Conservation (phyloP, 306 rosid species). For the Acacia crassicarpa region DNA sequence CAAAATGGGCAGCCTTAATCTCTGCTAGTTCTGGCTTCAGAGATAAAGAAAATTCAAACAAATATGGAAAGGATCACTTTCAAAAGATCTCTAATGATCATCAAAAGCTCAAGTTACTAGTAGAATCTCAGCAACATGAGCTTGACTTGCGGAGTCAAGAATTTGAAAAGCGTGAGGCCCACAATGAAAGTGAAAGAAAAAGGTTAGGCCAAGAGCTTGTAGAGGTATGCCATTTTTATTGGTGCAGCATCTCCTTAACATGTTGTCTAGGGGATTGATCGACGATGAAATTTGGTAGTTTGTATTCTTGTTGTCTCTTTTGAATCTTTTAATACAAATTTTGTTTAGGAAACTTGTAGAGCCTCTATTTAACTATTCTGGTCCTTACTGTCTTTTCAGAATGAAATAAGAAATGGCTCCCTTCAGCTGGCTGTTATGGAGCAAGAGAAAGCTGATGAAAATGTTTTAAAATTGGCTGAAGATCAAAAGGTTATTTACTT, state of each 20-base stretch:
- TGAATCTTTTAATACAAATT: neutral
- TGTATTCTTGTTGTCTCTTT: slow-evolving; percentile 12
- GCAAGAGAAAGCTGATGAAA: slow-evolving; percentile 77
- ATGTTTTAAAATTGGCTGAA: slow-evolving; percentile 77
- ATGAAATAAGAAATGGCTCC: slow-evolving; percentile 68
- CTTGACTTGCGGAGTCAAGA: slow-evolving; percentile 69
- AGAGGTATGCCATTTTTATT: slow-evolving; percentile 52
- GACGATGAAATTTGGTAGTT: slow-evolving; percentile 4
- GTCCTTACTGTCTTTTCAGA: slow-evolving; percentile 47
- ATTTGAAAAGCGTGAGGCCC: slow-evolving; percentile 82
- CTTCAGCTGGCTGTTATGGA: slow-evolving; percentile 77
- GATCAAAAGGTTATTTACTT: slow-evolving; percentile 75
- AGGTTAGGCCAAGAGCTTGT: slow-evolving; percentile 75
- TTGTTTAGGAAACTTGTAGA: slow-evolving; percentile 7
- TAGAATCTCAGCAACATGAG: slow-evolving; percentile 78
- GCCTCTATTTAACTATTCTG: neutral
- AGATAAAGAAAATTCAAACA: slow-evolving; percentile 71
- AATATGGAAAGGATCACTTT: slow-evolving; percentile 85
- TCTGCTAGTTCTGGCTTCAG: slow-evolving; percentile 52
- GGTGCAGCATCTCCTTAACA: slow-evolving; percentile 34
- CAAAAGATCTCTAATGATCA: slow-evolving; percentile 79
- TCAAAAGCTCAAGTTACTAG: slow-evolving; percentile 8
- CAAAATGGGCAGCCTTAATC: slow-evolving; percentile 52
- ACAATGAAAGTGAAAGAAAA: slow-evolving; percentile 75
- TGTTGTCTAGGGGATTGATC: slow-evolving; percentile 3